Base-by-base conservation (phyloP, 108 stramenopile genomes). In the Discostella pseudostelligera region DNA sequence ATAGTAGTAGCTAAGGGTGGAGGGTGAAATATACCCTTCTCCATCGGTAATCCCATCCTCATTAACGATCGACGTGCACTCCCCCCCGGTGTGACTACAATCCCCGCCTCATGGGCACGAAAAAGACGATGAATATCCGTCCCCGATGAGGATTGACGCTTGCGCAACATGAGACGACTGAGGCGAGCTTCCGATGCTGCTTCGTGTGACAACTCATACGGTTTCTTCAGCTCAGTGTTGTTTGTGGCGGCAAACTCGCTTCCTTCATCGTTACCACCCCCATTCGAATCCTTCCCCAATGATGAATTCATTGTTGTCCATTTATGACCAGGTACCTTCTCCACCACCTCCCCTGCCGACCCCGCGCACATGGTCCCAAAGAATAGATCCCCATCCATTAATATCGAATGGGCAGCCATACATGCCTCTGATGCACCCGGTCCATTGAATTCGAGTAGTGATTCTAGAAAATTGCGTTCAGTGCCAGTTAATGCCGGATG, bases 61-160 rank as follows among this genome's bases (percentile, higher is more conserved):
- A 44, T 56, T n/a, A 77, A 64, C 2, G 47, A 54, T 26, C 76
- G 45, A 32, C 59, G 47, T 3, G 76, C 76, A 36, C 63, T 65
- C 1, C 76, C 76, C 58, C 25, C 19, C 17, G 56, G 59, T 6
- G 69, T 60, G 21, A 77, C 64, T 19, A 70, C 53, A 20, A 77
- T 56, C 39, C 76, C 76, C 24, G 76, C 76, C 64, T 77, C 76
- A 50, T 77, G 76, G 32, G 76, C 76, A 3, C 59, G 62, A 56
- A 62, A 77, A 20, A 77, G 59, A 47, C 76, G 68, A 35, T 56
- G 48, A 51, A 36, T 32, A 59, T 65, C 69, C 0, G 40, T 37
- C 39, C 76, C 74, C 0, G 20, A 16, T 9, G 58, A 65, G 16
- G 69, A 66, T 46, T 77, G 76, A 7, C 53, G 42, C 39, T 59